Evolutionary conservation across 2,329 filamentous ascomycete species (phyloP).

Genomic region (Monilinia fructigena): DNA sequence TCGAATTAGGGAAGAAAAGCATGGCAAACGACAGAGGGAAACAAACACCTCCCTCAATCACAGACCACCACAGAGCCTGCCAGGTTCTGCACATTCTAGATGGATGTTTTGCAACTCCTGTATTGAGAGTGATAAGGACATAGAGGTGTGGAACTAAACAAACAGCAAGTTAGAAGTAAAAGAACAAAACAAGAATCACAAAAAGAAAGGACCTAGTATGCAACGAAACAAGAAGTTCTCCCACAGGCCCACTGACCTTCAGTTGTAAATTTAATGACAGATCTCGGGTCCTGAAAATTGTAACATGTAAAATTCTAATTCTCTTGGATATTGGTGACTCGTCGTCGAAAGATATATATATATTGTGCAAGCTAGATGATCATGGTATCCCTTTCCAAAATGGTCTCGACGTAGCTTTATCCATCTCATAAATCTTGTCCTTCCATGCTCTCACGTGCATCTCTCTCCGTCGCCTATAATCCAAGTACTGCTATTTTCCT

Average conservation of each 20-base stretch:
- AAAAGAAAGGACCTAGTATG: too few species aligned
- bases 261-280: neutral
- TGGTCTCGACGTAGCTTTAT: neutral
- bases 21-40: too few species aligned
- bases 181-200: neutral
- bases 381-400: neutral
- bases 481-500: neutral
- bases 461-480: neutral
- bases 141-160: too few species aligned
- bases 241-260: too few species aligned
- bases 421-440: too few species aligned
- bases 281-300: neutral
- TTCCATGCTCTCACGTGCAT: too few species aligned
- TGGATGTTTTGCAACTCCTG: too few species aligned
- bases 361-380: neutral
- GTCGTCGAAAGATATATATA: neutral
- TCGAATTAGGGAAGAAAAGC: too few species aligned
- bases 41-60: too few species aligned
- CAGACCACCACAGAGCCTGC: too few species aligned
- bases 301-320: neutral
- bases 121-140: too few species aligned
- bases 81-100: too few species aligned
- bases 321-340: neutral
- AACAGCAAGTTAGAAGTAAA: neutral
- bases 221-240: neutral